Base-by-base conservation (phyloP, 2,329 filamentous ascomycete species). In the Rosellinia necatrix region DNA sequence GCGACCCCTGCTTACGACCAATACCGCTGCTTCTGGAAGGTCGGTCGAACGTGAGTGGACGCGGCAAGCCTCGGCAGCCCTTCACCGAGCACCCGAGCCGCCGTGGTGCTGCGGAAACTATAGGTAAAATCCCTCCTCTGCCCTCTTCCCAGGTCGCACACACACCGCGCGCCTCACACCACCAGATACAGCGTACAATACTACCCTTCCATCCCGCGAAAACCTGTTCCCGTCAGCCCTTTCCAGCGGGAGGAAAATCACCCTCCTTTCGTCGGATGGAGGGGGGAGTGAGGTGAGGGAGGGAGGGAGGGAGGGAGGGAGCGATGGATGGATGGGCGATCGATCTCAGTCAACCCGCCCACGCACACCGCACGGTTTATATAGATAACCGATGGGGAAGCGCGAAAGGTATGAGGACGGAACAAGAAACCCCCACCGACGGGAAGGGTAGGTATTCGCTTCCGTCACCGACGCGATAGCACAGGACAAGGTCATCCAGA, bases 31-130 rank as follows among this genome's bases (percentile, higher is more conserved):
- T 61, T 61, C 59, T 61, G 56, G 59, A 61, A 61, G 59, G 59
- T 61, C 59, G 24, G 56, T 57, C 56, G 56, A 59, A 52, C 42
- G n/a, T 54, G 34, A 59, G 53, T 57, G 53, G 56, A 42, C 49
- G 49, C 57, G 59, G 59, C 38, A 51, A 19, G 47, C 48, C 49
- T 60, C 58, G 56, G 59, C 52, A 52, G 49, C 44, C 40, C 59
- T 60, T 61, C 59, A 61, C 59, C 59, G 59, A 61, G 56, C 41
- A 59, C 56, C 56, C 59, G 59, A 59, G 49, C 56, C 58, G 58
- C 55, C 55, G 47, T 60, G 50, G 49, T 49, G 47, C 32, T 53
- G 35, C 47, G 34, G 43, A 50, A 52, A 53, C 52, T 37, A 43
- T 47, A 49, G 32, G 38, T 37, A 34, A 35, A 30, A 35, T 37